Percentiles rank a stretch among this genome's conserved stretches.
phyloP scores from a whole-genome alignment of 1,284 basidiomycete genomes.

The Vanrija pseudolonga region DNA sequence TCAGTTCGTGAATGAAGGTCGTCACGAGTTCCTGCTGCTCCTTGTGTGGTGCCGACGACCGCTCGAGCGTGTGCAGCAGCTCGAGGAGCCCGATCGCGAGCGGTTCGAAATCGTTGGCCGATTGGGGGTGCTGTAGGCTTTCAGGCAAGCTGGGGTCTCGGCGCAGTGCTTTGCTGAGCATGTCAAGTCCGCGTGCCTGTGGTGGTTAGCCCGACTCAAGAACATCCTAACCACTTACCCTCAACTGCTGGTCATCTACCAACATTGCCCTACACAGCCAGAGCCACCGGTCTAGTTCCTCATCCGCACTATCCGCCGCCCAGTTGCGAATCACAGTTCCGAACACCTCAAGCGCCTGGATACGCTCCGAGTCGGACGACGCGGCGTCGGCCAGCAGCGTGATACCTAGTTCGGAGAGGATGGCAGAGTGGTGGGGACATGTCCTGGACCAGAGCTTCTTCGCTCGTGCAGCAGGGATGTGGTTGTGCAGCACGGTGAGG shows the following conservation, averaged over 20 bases:
- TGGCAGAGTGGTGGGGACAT: conserved; percentile 41
- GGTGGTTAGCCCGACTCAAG: too few species aligned
- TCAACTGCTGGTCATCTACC: conserved; percentile 28
- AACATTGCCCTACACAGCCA: conserved; percentile 39
- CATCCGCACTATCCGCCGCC: conserved; percentile 37
- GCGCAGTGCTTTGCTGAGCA: conserved; percentile 33
- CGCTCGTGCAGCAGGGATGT: conserved; percentile 37
- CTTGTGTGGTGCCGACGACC: conserved; percentile 11
- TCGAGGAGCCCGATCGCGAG: conserved; percentile 26
- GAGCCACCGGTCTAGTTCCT: conserved; percentile 41
- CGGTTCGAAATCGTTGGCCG: conserved; percentile 26
- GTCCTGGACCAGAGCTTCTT: conserved; percentile 42
- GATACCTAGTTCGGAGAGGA: conserved; percentile 40
- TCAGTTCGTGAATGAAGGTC: conserved; percentile 24
- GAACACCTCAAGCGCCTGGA: conserved; percentile 44
- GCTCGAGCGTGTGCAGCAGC: conserved; percentile 30
- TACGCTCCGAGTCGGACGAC: conserved; percentile 34
- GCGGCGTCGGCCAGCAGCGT: conserved; percentile 31
- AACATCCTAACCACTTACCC: too few species aligned
- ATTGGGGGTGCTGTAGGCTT: conserved; percentile 22
- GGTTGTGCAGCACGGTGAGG: conserved; percentile 37
- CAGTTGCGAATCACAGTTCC: conserved; percentile 38
- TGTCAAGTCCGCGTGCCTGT: conserved; percentile 19
- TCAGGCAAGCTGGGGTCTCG: conserved; percentile 26
- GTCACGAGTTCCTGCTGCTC: conserved; percentile 25